Percentiles rank a stretch among this genome's conserved stretches.
Conservation (phyloP, 176 grass and related monocot genomes). For the Triticum turgidum region DNA sequence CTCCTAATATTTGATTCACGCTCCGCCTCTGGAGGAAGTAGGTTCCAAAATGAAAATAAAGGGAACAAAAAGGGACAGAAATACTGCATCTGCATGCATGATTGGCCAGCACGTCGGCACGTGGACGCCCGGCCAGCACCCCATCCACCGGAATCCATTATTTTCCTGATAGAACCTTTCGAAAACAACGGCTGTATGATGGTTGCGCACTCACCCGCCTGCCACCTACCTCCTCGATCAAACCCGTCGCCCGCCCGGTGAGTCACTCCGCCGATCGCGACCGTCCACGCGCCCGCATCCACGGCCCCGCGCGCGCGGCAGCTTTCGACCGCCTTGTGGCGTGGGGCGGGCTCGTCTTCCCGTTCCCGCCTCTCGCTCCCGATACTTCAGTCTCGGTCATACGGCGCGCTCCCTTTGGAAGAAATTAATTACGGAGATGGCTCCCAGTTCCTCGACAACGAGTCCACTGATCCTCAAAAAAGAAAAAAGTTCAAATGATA, state of each 20-base stretch:
- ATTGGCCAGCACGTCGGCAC: not conserved
- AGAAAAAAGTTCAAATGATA: too few relatives aligned
- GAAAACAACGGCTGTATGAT: too few relatives aligned
- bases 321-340: not conserved
- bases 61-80: not conserved
- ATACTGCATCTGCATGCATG: not conserved
- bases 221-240: too few relatives aligned
- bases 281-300: not conserved
- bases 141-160: too few relatives aligned
- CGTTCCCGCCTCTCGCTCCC: conserved; percentile 28
- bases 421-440: not conserved
- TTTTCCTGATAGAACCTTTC: too few relatives aligned
- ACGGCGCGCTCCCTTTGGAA: accelerated
- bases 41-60: too few relatives aligned
- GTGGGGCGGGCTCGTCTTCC: not conserved
- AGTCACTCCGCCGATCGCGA: not conserved
- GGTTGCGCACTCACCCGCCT: too few relatives aligned
- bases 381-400: not conserved
- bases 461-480: too few relatives aligned
- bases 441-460: too few relatives aligned
- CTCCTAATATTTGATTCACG: too few relatives aligned
- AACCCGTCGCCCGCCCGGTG: not conserved
- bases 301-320: not conserved
- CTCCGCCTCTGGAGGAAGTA: too few relatives aligned
- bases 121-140: too few relatives aligned